Evolutionary conservation across 495 filamentous ascomycete species (phyloP).

Genomic region (Hypoxylon subgilvum): DNA sequence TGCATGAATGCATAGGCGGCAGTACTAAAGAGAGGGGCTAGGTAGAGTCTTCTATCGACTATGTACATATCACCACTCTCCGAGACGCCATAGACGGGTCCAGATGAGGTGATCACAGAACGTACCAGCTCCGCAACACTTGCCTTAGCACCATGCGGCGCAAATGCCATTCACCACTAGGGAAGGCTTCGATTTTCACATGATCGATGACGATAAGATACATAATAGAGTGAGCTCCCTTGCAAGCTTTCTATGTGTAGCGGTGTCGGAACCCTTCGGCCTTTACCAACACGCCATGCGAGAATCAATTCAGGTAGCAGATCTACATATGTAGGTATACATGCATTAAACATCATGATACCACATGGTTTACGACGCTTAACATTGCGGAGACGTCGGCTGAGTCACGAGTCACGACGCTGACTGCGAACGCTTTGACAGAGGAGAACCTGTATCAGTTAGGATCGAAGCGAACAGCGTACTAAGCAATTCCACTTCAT

Average conservation of each 20-base stretch:
- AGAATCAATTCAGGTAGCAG: slow-evolving; percentile 21
- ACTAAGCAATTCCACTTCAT: no score
- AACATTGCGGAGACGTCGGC: slow-evolving; percentile 17
- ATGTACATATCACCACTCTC: slow-evolving; percentile 18
- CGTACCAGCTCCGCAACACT: slow-evolving; percentile 7
- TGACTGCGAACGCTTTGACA: slow-evolving; percentile 4
- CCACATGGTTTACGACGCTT: slow-evolving; percentile 15
- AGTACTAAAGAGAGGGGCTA: slow-evolving; percentile 25
- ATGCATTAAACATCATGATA: slow-evolving; percentile 19
- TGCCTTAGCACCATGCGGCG: slow-evolving; percentile 26
- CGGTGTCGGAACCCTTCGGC: no score
- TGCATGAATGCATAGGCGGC: slow-evolving; percentile 3
- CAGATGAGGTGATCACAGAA: slow-evolving; percentile 16
- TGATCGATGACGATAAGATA: slow-evolving; percentile 1
- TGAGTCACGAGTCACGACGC: slow-evolving; percentile 17
- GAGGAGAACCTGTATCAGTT: neutral
- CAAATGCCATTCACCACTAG: slow-evolving; percentile 16
- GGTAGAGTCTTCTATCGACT: neutral
- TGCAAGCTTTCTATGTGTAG: slow-evolving; percentile 5
- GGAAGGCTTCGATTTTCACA: slow-evolving; percentile 11
- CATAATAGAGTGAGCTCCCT: neutral
- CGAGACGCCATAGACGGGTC: slow-evolving; percentile 10
- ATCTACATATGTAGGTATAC: no score
- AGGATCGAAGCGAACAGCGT: neutral
- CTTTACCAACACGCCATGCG: slow-evolving; percentile 5